Evolutionary conservation across 2,329 filamentous ascomycete genomes (phyloP).

Genomic region (Colletotrichum gigasporum): DNA sequence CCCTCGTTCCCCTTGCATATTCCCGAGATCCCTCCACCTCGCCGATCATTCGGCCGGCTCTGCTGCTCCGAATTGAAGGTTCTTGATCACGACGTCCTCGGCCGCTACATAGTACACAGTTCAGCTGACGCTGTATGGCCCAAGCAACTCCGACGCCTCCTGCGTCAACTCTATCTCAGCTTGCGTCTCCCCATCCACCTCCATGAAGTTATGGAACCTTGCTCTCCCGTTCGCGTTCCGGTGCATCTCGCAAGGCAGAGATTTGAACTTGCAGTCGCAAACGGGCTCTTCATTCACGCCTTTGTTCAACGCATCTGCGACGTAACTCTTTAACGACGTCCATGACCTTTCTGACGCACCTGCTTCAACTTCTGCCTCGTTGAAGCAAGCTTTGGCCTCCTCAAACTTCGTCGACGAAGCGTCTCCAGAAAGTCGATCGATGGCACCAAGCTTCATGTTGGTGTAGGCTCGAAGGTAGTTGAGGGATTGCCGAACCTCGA

Average conservation of each 20-base stretch:
- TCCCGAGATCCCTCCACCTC: neutral
- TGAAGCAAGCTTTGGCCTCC: neutral
- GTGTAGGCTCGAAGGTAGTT: slow-evolving; percentile 13
- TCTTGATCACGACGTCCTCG: neutral
- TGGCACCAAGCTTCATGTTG: neutral
- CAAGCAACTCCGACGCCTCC: neutral
- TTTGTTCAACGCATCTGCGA: neutral
- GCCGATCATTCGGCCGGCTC: neutral
- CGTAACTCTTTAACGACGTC: neutral
- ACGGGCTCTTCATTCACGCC: neutral
- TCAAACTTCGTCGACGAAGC: neutral
- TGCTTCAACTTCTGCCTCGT: neutral
- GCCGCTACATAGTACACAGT: too few relatives aligned
- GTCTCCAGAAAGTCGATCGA: neutral
- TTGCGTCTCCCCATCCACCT: neutral
- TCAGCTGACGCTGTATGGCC: neutral
- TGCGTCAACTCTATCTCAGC: slow-evolving; percentile 15
- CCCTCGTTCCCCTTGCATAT: neutral
- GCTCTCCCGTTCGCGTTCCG: neutral
- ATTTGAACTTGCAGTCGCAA: slow-evolving; percentile 16
- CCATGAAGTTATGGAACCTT: slow-evolving; percentile 21
- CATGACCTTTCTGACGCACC: neutral
- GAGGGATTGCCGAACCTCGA: slow-evolving; percentile 8
- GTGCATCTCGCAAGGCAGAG: neutral
- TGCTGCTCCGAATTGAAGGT: neutral